These are phyloP conservation scores for Elongisporangium prolatum DNA, from an alignment of 352 stramenopile species.

Conservation along the genomic window DNA sequence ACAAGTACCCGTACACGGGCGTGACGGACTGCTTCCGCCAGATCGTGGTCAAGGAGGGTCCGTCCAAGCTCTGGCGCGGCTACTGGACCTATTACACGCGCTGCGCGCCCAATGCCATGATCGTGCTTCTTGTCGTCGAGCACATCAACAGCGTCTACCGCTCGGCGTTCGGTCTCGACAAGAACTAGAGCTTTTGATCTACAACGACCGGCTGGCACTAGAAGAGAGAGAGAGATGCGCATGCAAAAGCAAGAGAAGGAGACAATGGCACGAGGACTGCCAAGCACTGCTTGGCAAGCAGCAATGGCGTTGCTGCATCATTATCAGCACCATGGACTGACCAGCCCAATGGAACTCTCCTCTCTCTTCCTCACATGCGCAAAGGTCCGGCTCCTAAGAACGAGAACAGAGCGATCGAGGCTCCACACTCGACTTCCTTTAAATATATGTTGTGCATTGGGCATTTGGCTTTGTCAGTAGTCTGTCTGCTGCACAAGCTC, in stretches of 20 bases:
- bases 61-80: slow-evolving; percentile 94
- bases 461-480: background rate
- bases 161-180: slow-evolving; percentile 44
- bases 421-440: background rate
- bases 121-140: slow-evolving; percentile 98
- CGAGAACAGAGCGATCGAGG: background rate
- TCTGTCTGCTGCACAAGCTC: slow-evolving; percentile 36
- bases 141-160: slow-evolving; percentile 89
- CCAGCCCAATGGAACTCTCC: background rate
- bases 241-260: background rate
- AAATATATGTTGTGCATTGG: background rate
- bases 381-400: background rate
- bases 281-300: background rate
- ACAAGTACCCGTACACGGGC: slow-evolving; percentile 93
- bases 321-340: background rate
- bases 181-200: background rate
- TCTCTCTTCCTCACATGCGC: background rate
- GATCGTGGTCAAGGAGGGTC: slow-evolving; percentile 94
- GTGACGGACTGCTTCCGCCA: slow-evolving; percentile 94
- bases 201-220: background rate
- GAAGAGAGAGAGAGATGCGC: background rate
- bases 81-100: slow-evolving; percentile 99
- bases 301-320: background rate
- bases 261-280: too few relatives aligned
- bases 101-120: slow-evolving; percentile 99